Percentiles rank a stretch among this genome's conserved stretches.
Conservation (phyloP, 2,329 filamentous ascomycete species). For the Knufia fluminis region DNA sequence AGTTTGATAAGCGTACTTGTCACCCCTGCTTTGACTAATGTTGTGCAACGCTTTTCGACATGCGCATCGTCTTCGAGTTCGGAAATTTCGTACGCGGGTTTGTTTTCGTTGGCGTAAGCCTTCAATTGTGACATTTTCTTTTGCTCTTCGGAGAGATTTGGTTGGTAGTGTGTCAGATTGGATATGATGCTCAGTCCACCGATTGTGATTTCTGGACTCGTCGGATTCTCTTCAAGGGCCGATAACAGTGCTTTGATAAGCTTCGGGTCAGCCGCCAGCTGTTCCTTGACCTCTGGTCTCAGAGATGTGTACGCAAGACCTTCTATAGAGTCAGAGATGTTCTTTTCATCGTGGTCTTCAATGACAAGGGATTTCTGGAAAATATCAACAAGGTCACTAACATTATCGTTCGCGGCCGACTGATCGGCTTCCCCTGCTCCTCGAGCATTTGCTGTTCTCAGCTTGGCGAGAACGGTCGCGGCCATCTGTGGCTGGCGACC, state of each 20-base stretch:
- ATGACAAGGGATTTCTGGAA: slow-evolving; percentile 41
- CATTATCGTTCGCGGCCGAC: slow-evolving; percentile 36
- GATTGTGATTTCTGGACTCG: slow-evolving; percentile 66
- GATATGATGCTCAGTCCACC: slow-evolving; percentile 76
- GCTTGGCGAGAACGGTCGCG: slow-evolving; percentile 66
- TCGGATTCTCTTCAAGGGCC: slow-evolving; percentile 37
- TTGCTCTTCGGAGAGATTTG: slow-evolving; percentile 74
- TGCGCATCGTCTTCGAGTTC: slow-evolving; percentile 66
- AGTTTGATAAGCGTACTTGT: slow-evolving; percentile 69
- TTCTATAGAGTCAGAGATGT: slow-evolving; percentile 71
- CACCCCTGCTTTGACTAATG: slow-evolving; percentile 67
- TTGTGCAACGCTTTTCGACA: slow-evolving; percentile 65
- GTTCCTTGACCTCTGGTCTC: slow-evolving; percentile 75
- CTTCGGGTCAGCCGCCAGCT: slow-evolving; percentile 56
- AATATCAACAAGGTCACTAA: slow-evolving; percentile 44
- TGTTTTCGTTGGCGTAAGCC: slow-evolving; percentile 81
- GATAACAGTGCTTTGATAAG: slow-evolving; percentile 62
- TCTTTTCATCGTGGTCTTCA: slow-evolving; percentile 30
- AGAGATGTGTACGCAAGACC: slow-evolving; percentile 87
- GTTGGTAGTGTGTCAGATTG: slow-evolving; percentile 75
- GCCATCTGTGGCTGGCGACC: slow-evolving; percentile 46
- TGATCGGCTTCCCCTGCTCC: slow-evolving; percentile 27
- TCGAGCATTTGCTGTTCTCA: slow-evolving; percentile 29
- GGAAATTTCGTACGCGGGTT: slow-evolving; percentile 50
- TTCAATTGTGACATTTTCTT: slow-evolving; percentile 87